Percentiles rank a stretch among this genome's conserved stretches.
These are phyloP conservation scores for Xylaria longipes DNA, from an alignment of 495 filamentous ascomycete species.

Conservation along the genomic window DNA sequence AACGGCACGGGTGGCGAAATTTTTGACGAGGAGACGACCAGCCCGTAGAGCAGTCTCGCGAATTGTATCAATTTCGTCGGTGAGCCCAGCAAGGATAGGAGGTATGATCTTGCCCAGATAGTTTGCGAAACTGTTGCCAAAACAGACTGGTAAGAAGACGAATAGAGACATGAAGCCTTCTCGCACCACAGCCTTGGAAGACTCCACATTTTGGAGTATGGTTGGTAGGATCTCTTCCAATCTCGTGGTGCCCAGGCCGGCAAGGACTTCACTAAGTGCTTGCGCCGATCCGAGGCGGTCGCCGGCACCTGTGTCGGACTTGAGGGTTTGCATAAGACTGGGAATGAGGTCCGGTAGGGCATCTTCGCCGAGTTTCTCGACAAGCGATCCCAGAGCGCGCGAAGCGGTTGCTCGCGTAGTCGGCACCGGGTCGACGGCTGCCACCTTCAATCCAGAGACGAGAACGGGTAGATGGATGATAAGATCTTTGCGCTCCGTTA, in stretches of 20 bases:
- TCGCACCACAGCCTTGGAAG: slow-evolving; percentile 85
- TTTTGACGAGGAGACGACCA: slow-evolving; percentile 94
- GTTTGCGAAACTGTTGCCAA: slow-evolving; percentile 96
- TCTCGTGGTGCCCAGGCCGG: slow-evolving; percentile 87
- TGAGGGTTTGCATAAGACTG: slow-evolving; percentile 95
- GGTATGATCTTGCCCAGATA: slow-evolving; percentile 97
- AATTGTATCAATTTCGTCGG: slow-evolving; percentile 94
- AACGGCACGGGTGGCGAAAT: slow-evolving; percentile 93
- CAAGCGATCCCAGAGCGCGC: slow-evolving; percentile 90
- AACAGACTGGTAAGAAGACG: slow-evolving; percentile 98
- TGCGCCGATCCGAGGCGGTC: slow-evolving; percentile 96
- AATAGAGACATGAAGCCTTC: slow-evolving; percentile 99
- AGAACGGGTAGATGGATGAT: slow-evolving; percentile 90
- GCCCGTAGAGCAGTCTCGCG: slow-evolving; percentile 91
- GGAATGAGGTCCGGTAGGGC: slow-evolving; percentile 96
- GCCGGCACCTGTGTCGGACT: slow-evolving; percentile 94
- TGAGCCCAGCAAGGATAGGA: slow-evolving; percentile 90
- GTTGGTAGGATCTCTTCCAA: slow-evolving; percentile 96
- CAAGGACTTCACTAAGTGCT: slow-evolving; percentile 94
- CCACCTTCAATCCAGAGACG: slow-evolving; percentile 85
- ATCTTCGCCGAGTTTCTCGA: slow-evolving; percentile 98
- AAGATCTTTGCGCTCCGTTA: slow-evolving; percentile 94
- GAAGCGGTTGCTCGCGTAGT: slow-evolving; percentile 97
- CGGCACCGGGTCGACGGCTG: slow-evolving; percentile 93
- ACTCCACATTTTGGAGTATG: slow-evolving; percentile 94